Conservation (phyloP, 1,284 basidiomycete species). For the Cryptococcus sp. region DNA sequence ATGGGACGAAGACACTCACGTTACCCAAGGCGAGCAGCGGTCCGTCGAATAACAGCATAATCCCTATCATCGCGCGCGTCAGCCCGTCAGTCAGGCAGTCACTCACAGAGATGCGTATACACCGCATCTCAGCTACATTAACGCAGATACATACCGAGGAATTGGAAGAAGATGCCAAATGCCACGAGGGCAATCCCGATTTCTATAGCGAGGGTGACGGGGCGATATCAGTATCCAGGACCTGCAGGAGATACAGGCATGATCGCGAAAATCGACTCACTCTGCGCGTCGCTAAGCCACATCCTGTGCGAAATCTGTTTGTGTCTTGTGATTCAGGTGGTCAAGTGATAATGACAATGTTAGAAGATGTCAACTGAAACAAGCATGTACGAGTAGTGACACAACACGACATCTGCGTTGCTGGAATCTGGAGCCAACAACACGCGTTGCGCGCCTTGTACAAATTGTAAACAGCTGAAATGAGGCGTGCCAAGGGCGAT, state of each 20-base stretch:
- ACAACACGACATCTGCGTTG: too few species aligned
- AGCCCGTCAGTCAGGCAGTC: not conserved
- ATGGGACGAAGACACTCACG: slow-evolving; percentile 57
- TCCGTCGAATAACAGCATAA: slow-evolving; percentile 96
- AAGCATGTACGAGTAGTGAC: not conserved
- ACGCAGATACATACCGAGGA: slow-evolving; percentile 61
- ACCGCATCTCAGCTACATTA: not conserved
- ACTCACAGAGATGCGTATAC: too few species aligned
- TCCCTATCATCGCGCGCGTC: slow-evolving; percentile 53
- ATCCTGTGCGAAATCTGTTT: slow-evolving; percentile 47
- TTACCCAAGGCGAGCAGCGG: slow-evolving; percentile 96
- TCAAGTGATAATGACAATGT: too few species aligned
- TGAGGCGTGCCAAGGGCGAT: too few species aligned
- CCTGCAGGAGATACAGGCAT: slow-evolving; percentile 1
- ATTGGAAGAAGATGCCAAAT: slow-evolving; percentile 95
- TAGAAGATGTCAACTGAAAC: too few species aligned
- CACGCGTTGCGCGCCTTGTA: too few species aligned
- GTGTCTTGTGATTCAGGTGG: not conserved
- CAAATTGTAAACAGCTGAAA: too few species aligned
- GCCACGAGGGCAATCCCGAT: slow-evolving; percentile 96
- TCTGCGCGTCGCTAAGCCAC: slow-evolving; percentile 72
- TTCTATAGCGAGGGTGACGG: slow-evolving; percentile 58
- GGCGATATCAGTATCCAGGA: slow-evolving; percentile 5
- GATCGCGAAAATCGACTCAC: slow-evolving; percentile 53
- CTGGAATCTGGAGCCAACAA: too few species aligned